Percentiles rank a stretch among this genome's conserved stretches.
Evolutionary conservation across 805 yeast genomes (phyloP).

Genomic region (Candida khao-thaluensis): DNA sequence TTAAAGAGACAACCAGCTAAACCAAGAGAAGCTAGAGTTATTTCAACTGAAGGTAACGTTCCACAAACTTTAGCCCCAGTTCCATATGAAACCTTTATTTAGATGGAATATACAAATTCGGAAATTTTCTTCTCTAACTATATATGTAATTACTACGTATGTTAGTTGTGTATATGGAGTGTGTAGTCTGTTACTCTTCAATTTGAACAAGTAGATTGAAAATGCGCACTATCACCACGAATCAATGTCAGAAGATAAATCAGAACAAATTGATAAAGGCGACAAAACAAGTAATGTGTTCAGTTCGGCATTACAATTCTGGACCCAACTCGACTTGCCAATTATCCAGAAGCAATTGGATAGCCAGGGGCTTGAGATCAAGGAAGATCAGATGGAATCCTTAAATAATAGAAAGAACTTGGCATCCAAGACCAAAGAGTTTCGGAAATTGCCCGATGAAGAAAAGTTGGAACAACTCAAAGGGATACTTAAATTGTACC

Average conservation of each 20-base stretch:
- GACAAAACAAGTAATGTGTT: conserved; percentile 26
- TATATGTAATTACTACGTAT: no score
- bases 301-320: conserved; percentile 62
- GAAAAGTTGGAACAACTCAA: conserved; percentile 67
- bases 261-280: background rate
- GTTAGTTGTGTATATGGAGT: no score
- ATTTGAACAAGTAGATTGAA: no score
- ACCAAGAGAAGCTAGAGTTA: conserved; percentile 92
- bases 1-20: conserved; percentile 98
- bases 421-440: conserved; percentile 83
- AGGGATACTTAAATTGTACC: conserved; percentile 72
- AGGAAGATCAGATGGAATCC: conserved; percentile 66
- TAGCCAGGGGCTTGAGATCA: conserved; percentile 67
- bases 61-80: conserved; percentile 99
- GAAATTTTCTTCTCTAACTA: no score
- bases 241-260: background rate
- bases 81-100: conserved; percentile 99
- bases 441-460: conserved; percentile 66
- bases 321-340: conserved; percentile 75
- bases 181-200: no score
- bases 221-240: background rate
- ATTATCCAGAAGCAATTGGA: conserved; percentile 72
- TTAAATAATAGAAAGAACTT: conserved; percentile 69
- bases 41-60: conserved; percentile 75
- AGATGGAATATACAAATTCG: no score